A percentile compares a stretch with the other conserved stretches of the same genome.
These are phyloP conservation scores for Phytophthora syringae DNA, from an alignment of 352 stramenopile genomes.

Conservation along the genomic window DNA sequence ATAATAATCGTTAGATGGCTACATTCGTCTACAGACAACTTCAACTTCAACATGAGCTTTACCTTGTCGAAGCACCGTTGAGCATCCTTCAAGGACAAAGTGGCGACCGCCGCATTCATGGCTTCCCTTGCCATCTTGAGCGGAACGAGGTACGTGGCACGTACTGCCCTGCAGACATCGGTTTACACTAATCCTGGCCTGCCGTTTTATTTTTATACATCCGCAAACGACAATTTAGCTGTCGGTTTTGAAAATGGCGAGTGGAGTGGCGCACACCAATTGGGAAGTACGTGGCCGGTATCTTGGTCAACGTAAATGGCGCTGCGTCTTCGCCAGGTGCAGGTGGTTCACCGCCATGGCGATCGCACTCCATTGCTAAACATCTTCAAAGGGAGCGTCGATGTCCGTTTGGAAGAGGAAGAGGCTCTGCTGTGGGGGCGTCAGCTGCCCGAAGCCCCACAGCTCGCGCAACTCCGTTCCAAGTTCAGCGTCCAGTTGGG, in stretches of 20 bases:
- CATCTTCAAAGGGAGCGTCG: constrained; percentile 52
- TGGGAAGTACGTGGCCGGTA: constrained; percentile 9
- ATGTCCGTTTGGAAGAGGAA: constrained; percentile 33
- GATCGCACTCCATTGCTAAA: constrained; percentile 83
- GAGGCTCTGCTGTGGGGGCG: constrained; percentile 54
- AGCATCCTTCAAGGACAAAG: constrained; percentile 73
- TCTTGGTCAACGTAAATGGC: constrained; percentile 15
- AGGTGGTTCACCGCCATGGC: constrained; percentile 82
- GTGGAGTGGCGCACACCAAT: constrained; percentile 33
- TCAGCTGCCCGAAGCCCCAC: constrained; percentile 46
- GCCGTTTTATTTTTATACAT: neutral
- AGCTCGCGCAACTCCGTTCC: constrained; percentile 45
- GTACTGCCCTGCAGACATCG: constrained; percentile 1
- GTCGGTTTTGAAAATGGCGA: constrained; percentile 27
- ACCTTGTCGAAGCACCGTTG: constrained; percentile 84
- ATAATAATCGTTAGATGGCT: constrained; percentile 9
- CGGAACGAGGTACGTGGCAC: constrained; percentile 8
- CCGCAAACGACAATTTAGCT: neutral
- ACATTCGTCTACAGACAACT: constrained; percentile 32
- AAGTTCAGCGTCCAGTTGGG: constrained; percentile 35
- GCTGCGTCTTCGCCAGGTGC: constrained; percentile 72
- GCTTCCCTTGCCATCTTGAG: constrained; percentile 28
- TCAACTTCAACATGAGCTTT: constrained; percentile 19
- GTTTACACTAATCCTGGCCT: constrained; percentile 30
- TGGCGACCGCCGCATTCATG: constrained; percentile 32